A percentile compares a stretch with the other conserved stretches of the same genome.
phyloP scores from a whole-genome alignment of 352 stramenopile genomes.

The Blastocystis sp. region DNA sequence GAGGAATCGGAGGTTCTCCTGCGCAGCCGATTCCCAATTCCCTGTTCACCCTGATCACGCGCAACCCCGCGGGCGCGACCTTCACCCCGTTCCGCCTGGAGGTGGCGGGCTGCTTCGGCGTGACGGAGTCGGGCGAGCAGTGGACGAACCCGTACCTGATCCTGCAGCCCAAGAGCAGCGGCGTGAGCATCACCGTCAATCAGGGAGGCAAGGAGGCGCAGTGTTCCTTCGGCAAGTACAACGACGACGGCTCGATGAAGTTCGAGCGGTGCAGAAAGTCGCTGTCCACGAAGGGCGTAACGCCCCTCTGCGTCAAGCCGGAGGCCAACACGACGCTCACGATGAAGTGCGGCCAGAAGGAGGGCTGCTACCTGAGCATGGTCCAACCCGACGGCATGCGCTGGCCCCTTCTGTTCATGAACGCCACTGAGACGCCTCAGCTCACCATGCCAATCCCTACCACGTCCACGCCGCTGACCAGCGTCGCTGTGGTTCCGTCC shows the following conservation, averaged over 20 bases:
- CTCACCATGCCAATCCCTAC: background rate
- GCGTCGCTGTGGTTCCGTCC: background rate
- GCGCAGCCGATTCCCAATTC: background rate
- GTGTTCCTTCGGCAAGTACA: background rate
- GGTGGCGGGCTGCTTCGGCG: background rate
- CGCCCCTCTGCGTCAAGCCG: no score
- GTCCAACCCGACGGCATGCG: background rate
- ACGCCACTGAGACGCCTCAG: no score
- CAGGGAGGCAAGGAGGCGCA: background rate
- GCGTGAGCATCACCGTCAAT: background rate
- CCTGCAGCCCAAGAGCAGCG: background rate
- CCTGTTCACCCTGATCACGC: background rate
- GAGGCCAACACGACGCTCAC: no score
- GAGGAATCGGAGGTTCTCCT: conserved; percentile 36
- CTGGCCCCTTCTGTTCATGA: background rate
- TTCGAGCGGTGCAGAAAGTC: background rate
- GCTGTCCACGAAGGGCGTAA: background rate
- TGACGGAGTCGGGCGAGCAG: background rate
- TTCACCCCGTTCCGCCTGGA: background rate
- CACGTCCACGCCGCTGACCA: background rate
- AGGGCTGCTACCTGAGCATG: background rate
- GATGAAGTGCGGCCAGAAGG: background rate
- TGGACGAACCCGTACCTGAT: background rate
- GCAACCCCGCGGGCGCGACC: background rate
- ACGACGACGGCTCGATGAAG: background rate